Evolutionary conservation across 2,329 filamentous ascomycete species (phyloP), one percentile per base, ranked within the genome.

Genomic region (Alternaria sp.): DNA sequence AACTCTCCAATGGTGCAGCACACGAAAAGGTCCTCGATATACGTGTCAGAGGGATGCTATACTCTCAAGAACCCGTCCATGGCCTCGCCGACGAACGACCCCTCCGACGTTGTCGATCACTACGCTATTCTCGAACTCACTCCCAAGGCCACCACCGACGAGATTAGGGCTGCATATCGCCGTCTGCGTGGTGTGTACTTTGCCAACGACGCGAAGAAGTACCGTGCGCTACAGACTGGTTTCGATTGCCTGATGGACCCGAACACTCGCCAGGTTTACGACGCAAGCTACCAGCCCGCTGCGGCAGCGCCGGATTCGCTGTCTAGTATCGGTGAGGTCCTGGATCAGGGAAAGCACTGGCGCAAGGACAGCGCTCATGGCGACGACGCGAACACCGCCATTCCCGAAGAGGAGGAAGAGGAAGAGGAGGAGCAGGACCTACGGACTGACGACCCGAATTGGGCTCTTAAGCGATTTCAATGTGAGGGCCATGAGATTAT

Each of bases 171-270:
- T 15, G 69, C 73, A 2, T 75, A 74, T 60, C 74, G 76, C 46
- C 60, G 60, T 18, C 65, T 78, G 21, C 72, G 76, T 21, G 65
- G 58, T 6, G 65, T 71, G 10, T 79, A 75, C 60, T 79, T 79
- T 62, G 55, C 65, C 21, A 73, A 65, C 44, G 66, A 75, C 37
- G 68, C 69, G 8, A 64, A 55, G 15, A 78, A 77, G 60, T 79
- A 79, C 55, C 69, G 72, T 12, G 70, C 71, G 18, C 60, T 77
- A 55, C 74, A 76, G 44, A 65, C 67, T 1, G 77, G 76, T 10
- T 78, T 76, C 50, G 71, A 73, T n/a, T 60, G 72, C 9, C 68
- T 79, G 5, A 71, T 71, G 44, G 72, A 79, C 49, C 61, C 60
- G 2, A 71, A 78, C 18, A 65, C 74, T 8, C 64, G 75, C 37